Base-by-base conservation (phyloP, 2,329 filamentous ascomycete species). In the Phyllosticta capitalensis region DNA sequence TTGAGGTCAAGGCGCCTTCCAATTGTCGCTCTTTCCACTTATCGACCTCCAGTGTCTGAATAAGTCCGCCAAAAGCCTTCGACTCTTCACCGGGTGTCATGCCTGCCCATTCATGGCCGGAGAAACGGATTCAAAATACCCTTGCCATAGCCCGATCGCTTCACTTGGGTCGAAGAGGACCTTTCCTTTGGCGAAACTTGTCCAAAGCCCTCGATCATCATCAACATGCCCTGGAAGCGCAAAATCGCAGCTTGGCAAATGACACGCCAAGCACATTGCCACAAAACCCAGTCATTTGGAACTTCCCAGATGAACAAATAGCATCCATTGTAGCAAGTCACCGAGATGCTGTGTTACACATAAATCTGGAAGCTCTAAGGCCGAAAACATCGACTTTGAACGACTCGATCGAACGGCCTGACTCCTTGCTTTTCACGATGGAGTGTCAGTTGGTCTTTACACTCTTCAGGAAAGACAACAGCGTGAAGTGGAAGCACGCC, bases 121-220 rank as follows among this genome's bases (percentile, higher is more conserved):
- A 51, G 14, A 62, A 56, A 24, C 66, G 65, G 53, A 58, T 59
- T 7, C 67, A 67, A 45, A 70, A 69, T n/a, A 5, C 38, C 45
- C 61, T 67, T 10, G 51, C 67, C 52, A 55, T 69, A 24, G 70
- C 69, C 62, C 60, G 66, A 7, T 67, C 64, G 51, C 26, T 71
- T n/a, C 56, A 61, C 14, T 55, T 33, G n/a, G 65, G 60, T 19
- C 63, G 66, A 63, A 64, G 9, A 66, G 64, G 10, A 57, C 64
- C 9, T 68, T 45, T 72, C 48, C 62, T 72, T 9, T 59, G 64
- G 50, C 63, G 69, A 38, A 72, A 70, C 19, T 55, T 69, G 2
- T 63, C 56, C 6, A 61, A 63, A 20, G 64, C 64, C 1, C 61
- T 69, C 10, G 58, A 65, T n/a, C 53, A 63, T 1, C 63, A 69